These are phyloP conservation scores for Penicillium aurantiogriseum DNA, from an alignment of 2,329 filamentous ascomycete species.

Conservation along the genomic window DNA sequence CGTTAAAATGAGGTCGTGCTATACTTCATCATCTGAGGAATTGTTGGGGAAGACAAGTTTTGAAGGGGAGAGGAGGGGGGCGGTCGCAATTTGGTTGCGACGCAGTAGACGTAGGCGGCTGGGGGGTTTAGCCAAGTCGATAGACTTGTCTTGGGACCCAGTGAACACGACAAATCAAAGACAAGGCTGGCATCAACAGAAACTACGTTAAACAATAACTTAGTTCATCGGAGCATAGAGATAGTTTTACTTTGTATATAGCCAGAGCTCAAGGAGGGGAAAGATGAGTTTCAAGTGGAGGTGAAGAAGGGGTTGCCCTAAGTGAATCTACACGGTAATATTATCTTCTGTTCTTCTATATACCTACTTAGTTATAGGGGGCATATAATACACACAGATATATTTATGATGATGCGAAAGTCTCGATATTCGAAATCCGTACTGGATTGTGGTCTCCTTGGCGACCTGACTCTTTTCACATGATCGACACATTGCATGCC, in stretches of 20 bases:
- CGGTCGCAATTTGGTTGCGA: constrained; percentile 17
- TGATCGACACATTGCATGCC: constrained; percentile 25
- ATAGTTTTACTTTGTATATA: background rate
- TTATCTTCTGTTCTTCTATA: background rate
- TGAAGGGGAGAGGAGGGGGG: constrained; percentile 16
- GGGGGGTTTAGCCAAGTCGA: constrained; percentile 11
- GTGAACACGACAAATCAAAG: background rate
- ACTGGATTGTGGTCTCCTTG: constrained; percentile 21
- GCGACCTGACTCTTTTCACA: constrained; percentile 11
- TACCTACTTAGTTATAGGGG: too few relatives aligned
- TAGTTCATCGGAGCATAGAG: background rate
- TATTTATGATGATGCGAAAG: background rate
- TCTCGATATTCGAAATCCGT: background rate
- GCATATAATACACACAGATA: background rate
- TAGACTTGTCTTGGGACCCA: constrained; percentile 11
- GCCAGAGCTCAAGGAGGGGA: constrained; percentile 1
- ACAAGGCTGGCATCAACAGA: background rate
- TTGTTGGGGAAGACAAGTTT: constrained; percentile 13
- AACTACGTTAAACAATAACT: background rate
- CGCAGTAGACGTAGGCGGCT: constrained; percentile 14
- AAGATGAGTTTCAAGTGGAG: background rate
- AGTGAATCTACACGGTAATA: background rate
- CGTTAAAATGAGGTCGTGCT: constrained; percentile 19
- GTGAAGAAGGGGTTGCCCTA: background rate
- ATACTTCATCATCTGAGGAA: constrained; percentile 28